Base-by-base conservation (phyloP, 2,329 filamentous ascomycete species). In the Colletotrichum lindemuthianum region DNA sequence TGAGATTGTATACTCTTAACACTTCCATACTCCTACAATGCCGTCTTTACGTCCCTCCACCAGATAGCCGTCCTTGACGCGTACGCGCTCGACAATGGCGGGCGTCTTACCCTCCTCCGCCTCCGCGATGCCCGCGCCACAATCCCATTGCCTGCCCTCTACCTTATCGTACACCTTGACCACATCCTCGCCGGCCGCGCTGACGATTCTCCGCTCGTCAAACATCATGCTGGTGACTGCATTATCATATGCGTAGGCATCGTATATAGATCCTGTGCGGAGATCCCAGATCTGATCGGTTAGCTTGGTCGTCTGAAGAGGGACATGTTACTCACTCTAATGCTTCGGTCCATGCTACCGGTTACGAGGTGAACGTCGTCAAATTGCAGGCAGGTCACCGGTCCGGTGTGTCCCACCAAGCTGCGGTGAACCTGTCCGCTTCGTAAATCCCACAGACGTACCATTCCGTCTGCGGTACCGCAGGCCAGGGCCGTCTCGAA, bases 101-200 rank as follows among this genome's bases (percentile, higher is more conserved):
- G 89, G 85, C 60, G 81, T 84, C 70, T 87, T 88, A 11, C 85
- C 87, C 60, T 88, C 85, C 56, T 91, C 88, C 16, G 88, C 87
- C 64, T 89, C 89, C 3, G 84, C 85, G 51, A 91, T 88, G 40
- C 94, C 95, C 2, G 93, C 90, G 57, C 96, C 96, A 77, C 94
- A 97, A 76, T 97, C 93, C 96, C 96, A 99, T 77, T 98, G 96
- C 66, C 92, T 84, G 44, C 93, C 93, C 75, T 99, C 96, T 3
- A 93, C 90, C 84, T 98, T 98, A 81, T 99, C 96, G 80, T 98
- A 99, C 65, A 99, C 91, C 80, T 99, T 99, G 71, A 96, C 94
- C 32, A 98, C 93, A 72, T 93, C 90, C 77, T 98, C 96, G 45
- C 94, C 92, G 0, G 93, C 93, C 2, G 96, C 95, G 56, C 91